Base-by-base conservation (phyloP, 106 monocot species). In the Allium cepa region DNA sequence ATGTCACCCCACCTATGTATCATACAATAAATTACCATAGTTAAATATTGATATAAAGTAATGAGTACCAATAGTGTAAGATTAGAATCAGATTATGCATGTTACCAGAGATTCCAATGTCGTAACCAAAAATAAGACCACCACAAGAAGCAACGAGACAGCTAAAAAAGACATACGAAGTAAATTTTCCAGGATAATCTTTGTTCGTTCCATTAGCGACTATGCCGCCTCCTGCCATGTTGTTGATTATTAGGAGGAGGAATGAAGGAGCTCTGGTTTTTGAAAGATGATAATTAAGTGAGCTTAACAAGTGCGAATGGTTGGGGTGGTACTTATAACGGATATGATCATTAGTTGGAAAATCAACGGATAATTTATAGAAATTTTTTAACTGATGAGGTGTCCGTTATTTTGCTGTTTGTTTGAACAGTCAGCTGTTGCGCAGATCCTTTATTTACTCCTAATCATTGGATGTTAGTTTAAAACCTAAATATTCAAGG, bases 1-100 rank as follows among this genome's bases (percentile, higher is more conserved):
- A 73, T 2, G 76, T 79, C 67, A 79, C 83, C 7, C 79, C 76
- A 4, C 66, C 65, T 66, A 8, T 49, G 3, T 17, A 2, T 17
- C 9, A 10, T 9, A 49, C 8, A 64, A 12, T 36, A 1, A 49
- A 0, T 36, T 36, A 36, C 36, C 36, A 36, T 36, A 36, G 36
- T 36, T 36, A 36, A 61, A 64, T 64, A 48, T 15, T 64, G 48
- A n/a, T 12, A 48, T 15, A 7, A 48, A 48, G 46, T 36, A 36
- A 36, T 36, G 36, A 36, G 36, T 36, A 36, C 4, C 5, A 36
- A 36, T 36, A 36, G 36, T 36, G 36, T 36, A 36, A 59, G 59
- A 59, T 55, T 55, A 15, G 52, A 53, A 53, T 53, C 13, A 7
- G 18, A 59, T 59, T 17, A 8, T 36, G 36, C 11, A 47, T 47